Evolutionary conservation across 2,329 filamentous ascomycete genomes (phyloP), one percentile per base, ranked within the genome.

Genomic region (Curvularia hawaiiensis): DNA sequence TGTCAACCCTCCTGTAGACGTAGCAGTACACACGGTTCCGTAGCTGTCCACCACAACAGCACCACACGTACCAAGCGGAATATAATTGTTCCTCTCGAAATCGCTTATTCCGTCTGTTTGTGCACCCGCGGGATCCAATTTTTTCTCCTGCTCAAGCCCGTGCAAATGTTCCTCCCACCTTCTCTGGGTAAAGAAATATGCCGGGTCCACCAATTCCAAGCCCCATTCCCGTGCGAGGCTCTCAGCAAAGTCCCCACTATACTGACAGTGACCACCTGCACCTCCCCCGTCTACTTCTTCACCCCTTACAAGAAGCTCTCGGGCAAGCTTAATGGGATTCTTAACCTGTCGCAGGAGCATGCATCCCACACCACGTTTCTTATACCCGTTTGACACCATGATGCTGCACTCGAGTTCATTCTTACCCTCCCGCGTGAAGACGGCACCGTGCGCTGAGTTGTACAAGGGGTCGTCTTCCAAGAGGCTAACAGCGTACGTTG

Each of bases 401-500:
- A 96, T 85, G 9, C 87, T 90, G 1, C 91, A 90, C 77, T 97
- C 92, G 60, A 96, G 87, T 78, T 97, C 90, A 73, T 93, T 92
- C 61, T 88, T 84, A 18, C 92, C 93, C 63, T 89, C 88, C 50
- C 88, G 86, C 0, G 91, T 96, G 76, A 96, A 97, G 20, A 96
- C 92, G 50, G 92, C 90, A 52, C 93, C 93, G 67, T 87, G 88
- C 8, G 88, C 92, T 56, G 88, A 87, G 78, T 97, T 97, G 83
- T 95, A 96, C 4, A 96, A 84, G 2, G 88, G 83, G 69, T 92
- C 86, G 70, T 96, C 82, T 78, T 97, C 92, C 16, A 97, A 84
- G 26, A 88, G 82, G 1, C 82, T 79, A 11, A 96, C 91, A 44
- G 92, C 92, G 73, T 88, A 85, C 1, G 89, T 88, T 1, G 91